Evolutionary conservation across 257 asterid genomes (phyloP).

Genomic region (Scutellaria galericulata): DNA sequence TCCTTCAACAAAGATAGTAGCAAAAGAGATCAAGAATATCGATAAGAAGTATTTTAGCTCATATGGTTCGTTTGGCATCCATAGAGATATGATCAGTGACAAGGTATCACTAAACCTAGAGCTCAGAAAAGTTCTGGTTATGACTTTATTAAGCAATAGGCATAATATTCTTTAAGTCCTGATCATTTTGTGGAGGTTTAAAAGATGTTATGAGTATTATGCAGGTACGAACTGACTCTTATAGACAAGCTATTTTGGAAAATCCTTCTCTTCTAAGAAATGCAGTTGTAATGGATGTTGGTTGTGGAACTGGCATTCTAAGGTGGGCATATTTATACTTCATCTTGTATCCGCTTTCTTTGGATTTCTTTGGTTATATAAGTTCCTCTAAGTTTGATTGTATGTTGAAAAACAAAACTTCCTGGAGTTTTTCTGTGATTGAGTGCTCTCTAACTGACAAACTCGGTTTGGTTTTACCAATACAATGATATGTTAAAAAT

Average conservation of each 20-base stretch:
- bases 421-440: neutral
- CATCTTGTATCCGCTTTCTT: slow-evolving; percentile 18
- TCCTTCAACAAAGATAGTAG: slow-evolving; percentile 43
- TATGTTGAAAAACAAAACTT: neutral
- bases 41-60: slow-evolving; percentile 80
- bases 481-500: neutral
- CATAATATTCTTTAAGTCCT: neutral
- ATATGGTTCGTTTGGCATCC: slow-evolving; percentile 92
- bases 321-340: slow-evolving; percentile 53
- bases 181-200: slow-evolving; percentile 26
- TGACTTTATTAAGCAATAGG: slow-evolving; percentile 3
- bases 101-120: slow-evolving; percentile 59
- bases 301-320: slow-evolving; percentile 97
- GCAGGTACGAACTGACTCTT: slow-evolving; percentile 93
- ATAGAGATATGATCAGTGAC: slow-evolving; percentile 95
- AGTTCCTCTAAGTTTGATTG: slow-evolving; percentile 2
- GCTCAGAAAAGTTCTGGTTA: slow-evolving; percentile 6
- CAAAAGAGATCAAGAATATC: slow-evolving; percentile 49
- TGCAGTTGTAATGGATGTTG: slow-evolving; percentile 92
- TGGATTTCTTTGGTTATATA: slow-evolving; percentile 12
- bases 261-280: slow-evolving; percentile 80
- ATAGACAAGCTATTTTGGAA: slow-evolving; percentile 76
- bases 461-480: slow-evolving; percentile 10
- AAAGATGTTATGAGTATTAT: slow-evolving; percentile 29
- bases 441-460: neutral